Evolutionary conservation across 306 rosid genomes (phyloP), one percentile per base, ranked within the genome.

Genomic region (Ammopiptanthus mongolicus): DNA sequence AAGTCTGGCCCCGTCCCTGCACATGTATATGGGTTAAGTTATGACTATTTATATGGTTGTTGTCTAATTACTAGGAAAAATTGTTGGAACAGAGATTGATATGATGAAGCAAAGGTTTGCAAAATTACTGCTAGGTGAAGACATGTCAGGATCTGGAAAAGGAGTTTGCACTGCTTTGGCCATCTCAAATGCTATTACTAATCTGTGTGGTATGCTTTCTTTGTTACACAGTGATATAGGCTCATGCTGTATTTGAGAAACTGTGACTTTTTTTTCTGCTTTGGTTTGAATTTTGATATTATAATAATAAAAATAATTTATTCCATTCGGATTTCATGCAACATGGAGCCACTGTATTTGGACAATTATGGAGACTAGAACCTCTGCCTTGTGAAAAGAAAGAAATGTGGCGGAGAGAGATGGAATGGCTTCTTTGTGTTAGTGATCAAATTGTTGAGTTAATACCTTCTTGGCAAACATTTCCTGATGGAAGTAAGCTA

Each of bases 101-200:
- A 76, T 88, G 84, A 89, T 93, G 97, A 89, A 89, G 89, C 97
- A 94, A 76, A 83, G 95, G 77, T 91, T 94, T 81, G 77, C 98
- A 10, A 94, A 94, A 73, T 83, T 94, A 82, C 69, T 94, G 84
- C 93, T 94, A 33, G 97, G 98, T 64, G 98, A 94, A 79, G 97
- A 94, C 48, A 91, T 94, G 98, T 94, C 98, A 47, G 98, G 98
- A 29, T 87, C 88, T 78, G 98, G 98, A 57, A 90, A 94, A 73
- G 98, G 98, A 75, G 98, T 90, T n/a, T 88, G 85, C 81, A 90
- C 96, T 23, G 95, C 98, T 67, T 64, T 94, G 84, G 92, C 97
- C 8, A 86, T 94, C 57, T 94, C 97, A 42, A 94, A 94, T 79
- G 98, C 98, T 56, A 87, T 91, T 71, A 91, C 98, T 41, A 91